Conservation (phyloP, 2,329 filamentous ascomycete species). For the Dactylellina leptospora region DNA sequence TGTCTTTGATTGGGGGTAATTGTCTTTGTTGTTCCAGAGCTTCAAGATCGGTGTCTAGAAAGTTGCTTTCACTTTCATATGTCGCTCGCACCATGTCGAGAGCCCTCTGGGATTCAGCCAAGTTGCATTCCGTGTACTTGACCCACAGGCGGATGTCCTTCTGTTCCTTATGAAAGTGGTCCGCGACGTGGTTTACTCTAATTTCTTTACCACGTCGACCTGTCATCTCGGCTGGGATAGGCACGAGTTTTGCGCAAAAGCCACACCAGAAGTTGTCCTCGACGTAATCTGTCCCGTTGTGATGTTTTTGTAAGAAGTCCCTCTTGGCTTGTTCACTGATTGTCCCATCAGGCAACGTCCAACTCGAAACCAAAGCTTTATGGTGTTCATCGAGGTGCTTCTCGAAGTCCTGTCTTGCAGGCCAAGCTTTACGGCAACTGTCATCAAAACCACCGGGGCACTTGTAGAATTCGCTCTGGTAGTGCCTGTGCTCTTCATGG, state of each 20-base stretch:
- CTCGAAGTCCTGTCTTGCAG: conserved; percentile 63
- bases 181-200: conserved; percentile 77
- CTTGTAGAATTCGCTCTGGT: conserved; percentile 74
- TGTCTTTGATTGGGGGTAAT: conserved; percentile 38
- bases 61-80: conserved; percentile 25
- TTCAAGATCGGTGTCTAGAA: conserved; percentile 30
- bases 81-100: conserved; percentile 15
- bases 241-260: conserved; percentile 73
- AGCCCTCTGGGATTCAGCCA: conserved; percentile 20
- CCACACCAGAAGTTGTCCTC: conserved; percentile 84
- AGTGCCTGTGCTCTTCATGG: conserved; percentile 83
- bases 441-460: conserved; percentile 66
- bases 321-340: conserved; percentile 59
- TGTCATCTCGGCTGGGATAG: conserved; percentile 66
- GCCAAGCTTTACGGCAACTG: conserved; percentile 26
- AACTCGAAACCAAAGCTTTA: conserved; percentile 49
- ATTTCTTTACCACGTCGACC: conserved; percentile 65
- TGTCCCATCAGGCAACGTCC: conserved; percentile 53
- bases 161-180: conserved; percentile 65
- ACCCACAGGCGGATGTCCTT: conserved; percentile 49
- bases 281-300: conserved; percentile 70
- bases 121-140: conserved; percentile 32
- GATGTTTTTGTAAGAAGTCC: conserved; percentile 65
- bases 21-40: conserved; percentile 22
- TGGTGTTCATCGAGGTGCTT: conserved; percentile 70